A percentile compares a stretch with the other conserved stretches of the same genome.
Conservation (phyloP, 2,329 filamentous ascomycete genomes). For the Phaeosphaeria sp. region DNA sequence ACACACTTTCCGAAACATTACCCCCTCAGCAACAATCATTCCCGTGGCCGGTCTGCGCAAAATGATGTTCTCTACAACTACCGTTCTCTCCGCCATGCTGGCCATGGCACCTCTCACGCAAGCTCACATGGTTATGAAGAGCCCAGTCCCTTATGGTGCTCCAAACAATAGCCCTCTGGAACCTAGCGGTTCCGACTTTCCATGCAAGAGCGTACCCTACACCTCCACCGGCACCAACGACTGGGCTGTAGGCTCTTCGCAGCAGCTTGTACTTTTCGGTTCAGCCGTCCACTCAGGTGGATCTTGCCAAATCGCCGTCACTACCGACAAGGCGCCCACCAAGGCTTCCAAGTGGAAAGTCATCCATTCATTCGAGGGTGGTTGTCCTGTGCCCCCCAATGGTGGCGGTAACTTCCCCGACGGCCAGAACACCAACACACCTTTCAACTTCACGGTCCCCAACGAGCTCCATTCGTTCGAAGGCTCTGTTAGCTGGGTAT, state of each 20-base stretch:
- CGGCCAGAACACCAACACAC: conserved; percentile 49
- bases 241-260: conserved; percentile 67
- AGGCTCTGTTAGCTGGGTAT: conserved; percentile 84
- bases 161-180: conserved; percentile 68
- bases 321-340: conserved; percentile 74
- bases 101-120: conserved; percentile 61
- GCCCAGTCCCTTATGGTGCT: conserved; percentile 69
- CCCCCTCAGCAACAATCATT: conserved; percentile 9
- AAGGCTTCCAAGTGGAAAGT: conserved; percentile 79
- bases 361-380: conserved; percentile 85
- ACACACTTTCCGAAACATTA: conserved; percentile 9
- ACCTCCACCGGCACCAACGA: conserved; percentile 63
- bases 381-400: conserved; percentile 71
- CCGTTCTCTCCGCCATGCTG: conserved; percentile 25
- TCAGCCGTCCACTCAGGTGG: conserved; percentile 85
- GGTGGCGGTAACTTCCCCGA: conserved; percentile 10
- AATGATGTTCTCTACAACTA: conserved; percentile 15
- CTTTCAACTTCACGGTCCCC: conserved; percentile 76
- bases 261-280: conserved; percentile 71
- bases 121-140: conserved; percentile 78
- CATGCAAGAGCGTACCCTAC: conserved; percentile 69
- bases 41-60: conserved; percentile 13
- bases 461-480: conserved; percentile 74
- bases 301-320: conserved; percentile 85
- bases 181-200: conserved; percentile 70